Conservation (phyloP, 2,329 filamentous ascomycete species). For the Byssothecium circinans region DNA sequence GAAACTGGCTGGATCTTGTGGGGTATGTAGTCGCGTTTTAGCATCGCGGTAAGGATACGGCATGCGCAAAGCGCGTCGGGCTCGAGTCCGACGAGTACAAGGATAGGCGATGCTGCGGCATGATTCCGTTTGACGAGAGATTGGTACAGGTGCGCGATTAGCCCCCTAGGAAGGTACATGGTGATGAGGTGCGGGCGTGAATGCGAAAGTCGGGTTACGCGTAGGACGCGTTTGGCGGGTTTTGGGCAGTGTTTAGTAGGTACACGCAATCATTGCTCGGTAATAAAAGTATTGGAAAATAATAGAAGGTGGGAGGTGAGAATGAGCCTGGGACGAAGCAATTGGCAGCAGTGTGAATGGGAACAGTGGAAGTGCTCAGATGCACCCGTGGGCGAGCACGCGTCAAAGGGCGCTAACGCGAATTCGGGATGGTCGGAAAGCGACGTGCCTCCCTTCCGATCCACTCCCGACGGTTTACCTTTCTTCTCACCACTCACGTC, state of each 20-base stretch:
- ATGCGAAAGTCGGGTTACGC: slow-evolving; percentile 20
- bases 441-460: slow-evolving; percentile 1
- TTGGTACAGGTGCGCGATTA: slow-evolving; percentile 88
- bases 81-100: slow-evolving; percentile 90
- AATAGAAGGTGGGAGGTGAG: slow-evolving; percentile 19
- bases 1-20: slow-evolving; percentile 96
- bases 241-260: slow-evolving; percentile 14
- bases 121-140: slow-evolving; percentile 86
- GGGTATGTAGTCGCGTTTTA: slow-evolving; percentile 96
- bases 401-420: not conserved
- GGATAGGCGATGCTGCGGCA: slow-evolving; percentile 85
- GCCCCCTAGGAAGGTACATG: slow-evolving; percentile 92
- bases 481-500: not conserved
- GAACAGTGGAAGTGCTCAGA: slow-evolving; percentile 17
- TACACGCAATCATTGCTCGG: slow-evolving; percentile 22
- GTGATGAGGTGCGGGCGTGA: slow-evolving; percentile 15
- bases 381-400: slow-evolving; percentile 6
- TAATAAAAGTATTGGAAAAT: slow-evolving; percentile 14
- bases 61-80: slow-evolving; percentile 95
- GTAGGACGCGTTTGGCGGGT: slow-evolving; percentile 30
- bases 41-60: slow-evolving; percentile 86
- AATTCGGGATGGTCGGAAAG: slow-evolving; percentile 17
- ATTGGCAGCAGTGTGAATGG: slow-evolving; percentile 25
- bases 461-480: not conserved
- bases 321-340: slow-evolving; percentile 19